These are phyloP conservation scores for Iris macrosiphon DNA, from an alignment of 106 monocot species.

Conservation along the genomic window DNA sequence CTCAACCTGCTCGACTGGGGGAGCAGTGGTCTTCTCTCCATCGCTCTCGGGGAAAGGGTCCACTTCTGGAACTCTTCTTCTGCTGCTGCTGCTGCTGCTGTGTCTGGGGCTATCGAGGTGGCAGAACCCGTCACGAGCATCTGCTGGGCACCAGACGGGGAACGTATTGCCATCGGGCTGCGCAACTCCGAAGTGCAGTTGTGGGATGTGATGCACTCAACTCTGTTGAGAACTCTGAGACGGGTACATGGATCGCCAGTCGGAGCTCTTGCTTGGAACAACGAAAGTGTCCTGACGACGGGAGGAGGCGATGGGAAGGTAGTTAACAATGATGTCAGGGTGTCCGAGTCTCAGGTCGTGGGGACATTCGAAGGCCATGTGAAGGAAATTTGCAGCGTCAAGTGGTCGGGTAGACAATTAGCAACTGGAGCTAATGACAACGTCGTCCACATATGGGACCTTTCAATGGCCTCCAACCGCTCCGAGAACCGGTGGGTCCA, in stretches of 20 bases:
- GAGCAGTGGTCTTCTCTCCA: constrained; percentile 1
- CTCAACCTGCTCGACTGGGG: constrained; percentile 15
- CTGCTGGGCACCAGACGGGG: constrained; percentile 65
- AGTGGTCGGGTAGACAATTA: constrained; percentile 31
- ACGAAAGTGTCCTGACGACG: constrained; percentile 15
- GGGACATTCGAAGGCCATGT: constrained; percentile 12
- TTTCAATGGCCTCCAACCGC: constrained; percentile 21
- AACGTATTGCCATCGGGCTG: constrained; percentile 49
- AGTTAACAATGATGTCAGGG: constrained; percentile 25
- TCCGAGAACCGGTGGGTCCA: constrained; percentile 31
- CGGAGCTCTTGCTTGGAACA: constrained; percentile 17
- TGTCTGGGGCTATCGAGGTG: constrained; percentile 42
- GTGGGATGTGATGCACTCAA: constrained; percentile 22
- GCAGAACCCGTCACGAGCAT: constrained; percentile 60
- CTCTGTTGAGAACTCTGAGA: constrained; percentile 14
- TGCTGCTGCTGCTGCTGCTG: constrained; percentile 45
- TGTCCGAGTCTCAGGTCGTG: constrained; percentile 10
- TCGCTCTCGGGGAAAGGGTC: constrained; percentile 4
- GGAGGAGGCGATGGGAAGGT: constrained; percentile 23
- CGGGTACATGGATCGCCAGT: constrained; percentile 17
- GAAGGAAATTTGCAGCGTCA: constrained; percentile 18
- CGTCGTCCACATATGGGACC: constrained; percentile 44
- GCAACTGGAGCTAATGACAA: constrained; percentile 59
- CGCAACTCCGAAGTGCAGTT: constrained; percentile 51
- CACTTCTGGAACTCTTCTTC: constrained; percentile 7